phyloP scores from a whole-genome alignment of 345 rosid species.

The Aegle marmelos region DNA sequence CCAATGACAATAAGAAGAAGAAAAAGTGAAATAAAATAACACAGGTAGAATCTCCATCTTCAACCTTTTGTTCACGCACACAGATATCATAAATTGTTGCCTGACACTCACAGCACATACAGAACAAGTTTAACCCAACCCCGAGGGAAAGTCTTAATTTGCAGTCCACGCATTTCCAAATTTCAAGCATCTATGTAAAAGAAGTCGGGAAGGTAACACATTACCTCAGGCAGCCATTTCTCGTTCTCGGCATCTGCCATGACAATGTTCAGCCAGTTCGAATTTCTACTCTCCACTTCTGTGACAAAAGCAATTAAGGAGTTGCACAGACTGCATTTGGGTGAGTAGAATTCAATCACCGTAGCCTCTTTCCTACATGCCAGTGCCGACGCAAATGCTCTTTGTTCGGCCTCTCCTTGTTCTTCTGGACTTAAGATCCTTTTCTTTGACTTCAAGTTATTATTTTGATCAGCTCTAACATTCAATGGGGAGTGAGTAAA shows the following conservation, averaged over 20 bases:
- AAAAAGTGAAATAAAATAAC: background rate
- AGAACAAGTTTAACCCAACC: background rate
- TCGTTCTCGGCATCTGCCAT: constrained; percentile 96
- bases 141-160: background rate
- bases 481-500: constrained; percentile 26
- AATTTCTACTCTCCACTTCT: constrained; percentile 72
- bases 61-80: background rate
- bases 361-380: constrained; percentile 81
- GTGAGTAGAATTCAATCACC: constrained; percentile 83
- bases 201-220: background rate
- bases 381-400: constrained; percentile 76
- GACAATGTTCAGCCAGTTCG: constrained; percentile 71
- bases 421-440: constrained; percentile 46
- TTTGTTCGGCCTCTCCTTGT: constrained; percentile 91
- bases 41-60: background rate
- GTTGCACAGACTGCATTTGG: constrained; percentile 81
- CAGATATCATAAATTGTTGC: background rate
- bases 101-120: background rate
- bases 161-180: background rate
- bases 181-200: background rate
- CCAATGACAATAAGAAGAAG: background rate
- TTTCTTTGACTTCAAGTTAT: constrained; percentile 25
- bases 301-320: constrained; percentile 63
- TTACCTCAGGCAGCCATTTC: constrained; percentile 95
- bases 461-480: constrained; percentile 12